Base-by-base conservation (phyloP, 1,284 basidiomycete genomes). In the Rhodotorula mucilaginosa region DNA sequence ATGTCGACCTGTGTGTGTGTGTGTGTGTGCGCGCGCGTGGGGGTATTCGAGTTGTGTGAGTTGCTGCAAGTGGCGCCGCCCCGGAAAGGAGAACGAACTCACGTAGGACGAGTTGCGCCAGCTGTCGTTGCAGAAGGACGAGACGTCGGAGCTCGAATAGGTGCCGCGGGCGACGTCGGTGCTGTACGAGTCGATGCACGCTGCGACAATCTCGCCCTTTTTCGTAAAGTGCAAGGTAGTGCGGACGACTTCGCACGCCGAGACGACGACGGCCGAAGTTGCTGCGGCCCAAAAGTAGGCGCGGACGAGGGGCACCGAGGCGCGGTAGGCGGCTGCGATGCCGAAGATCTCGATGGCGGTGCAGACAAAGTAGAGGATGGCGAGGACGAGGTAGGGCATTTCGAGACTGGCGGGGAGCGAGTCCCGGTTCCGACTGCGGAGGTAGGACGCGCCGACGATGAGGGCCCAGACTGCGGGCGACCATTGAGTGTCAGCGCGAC, bases 351-450 rank as follows among this genome's bases (percentile, higher is more conserved):
- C 74, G 52, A 70, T 58, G 46, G 58, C 74, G 26, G 64, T 47
- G 52, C 58, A 62, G 61, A 67, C 23, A 29, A 74, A 71, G 51
- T 72, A 76, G 48, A 76, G 70, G 29, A 72, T 54, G n/a, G 64
- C 68, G 51, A 76, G 49, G 31, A 61, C 65, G 59, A 76, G 54
- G 64, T 74, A 72, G 48, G 74, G 39, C 10, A 54, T 57, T 12
- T 63, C 18, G 54, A 75, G 18, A 23, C 46, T 63, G 52, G 61
- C 7, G 26, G 65, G 26, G 34, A 64, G 44, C 23, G 61, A 48
- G 26, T 64, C 68, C 46, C 67, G 61, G 54, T 67, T 49, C 3
- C 61, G 34, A 19, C 61, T 44, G 12, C 70, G 59, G 23, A 71
- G 23, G 31, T 63, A 47, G 2, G 69, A 58, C 1, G 65, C 69